Percentiles rank a stretch among this genome's conserved stretches.
Conservation (phyloP, 257 asterid genomes). For the Verbena officinalis region DNA sequence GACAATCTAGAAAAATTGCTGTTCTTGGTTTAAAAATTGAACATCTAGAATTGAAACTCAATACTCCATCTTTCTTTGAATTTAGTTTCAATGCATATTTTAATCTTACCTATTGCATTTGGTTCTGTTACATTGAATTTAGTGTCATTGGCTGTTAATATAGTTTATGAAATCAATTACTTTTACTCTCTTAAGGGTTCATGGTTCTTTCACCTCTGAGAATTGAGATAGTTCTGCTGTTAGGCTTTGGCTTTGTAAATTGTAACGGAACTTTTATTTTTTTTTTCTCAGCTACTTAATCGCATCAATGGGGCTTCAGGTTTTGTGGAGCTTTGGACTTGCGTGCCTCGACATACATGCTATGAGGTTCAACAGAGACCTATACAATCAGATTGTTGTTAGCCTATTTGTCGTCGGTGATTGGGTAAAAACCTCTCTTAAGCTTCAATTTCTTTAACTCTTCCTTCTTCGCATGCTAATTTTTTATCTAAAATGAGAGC, state of each 20-base stretch:
- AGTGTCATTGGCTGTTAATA: not conserved
- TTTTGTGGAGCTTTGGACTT: slow-evolving; percentile 90
- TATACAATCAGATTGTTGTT: slow-evolving; percentile 58
- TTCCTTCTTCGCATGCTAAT: too few relatives aligned
- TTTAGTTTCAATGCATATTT: too few relatives aligned
- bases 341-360: slow-evolving; percentile 85
- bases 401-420: slow-evolving; percentile 88
- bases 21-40: slow-evolving; percentile 22
- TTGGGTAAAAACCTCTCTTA: slow-evolving; percentile 63
- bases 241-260: slow-evolving; percentile 3
- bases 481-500: too few relatives aligned
- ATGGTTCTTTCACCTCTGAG: too few relatives aligned
- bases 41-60: too few relatives aligned
- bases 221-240: slow-evolving; percentile 3
- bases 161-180: too few relatives aligned
- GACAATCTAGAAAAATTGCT: slow-evolving; percentile 18
- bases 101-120: not conserved
- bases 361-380: slow-evolving; percentile 74
- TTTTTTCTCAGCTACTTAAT: slow-evolving; percentile 70
- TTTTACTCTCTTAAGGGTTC: not conserved
- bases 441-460: not conserved
- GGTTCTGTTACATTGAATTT: not conserved
- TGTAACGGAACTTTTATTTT: not conserved
- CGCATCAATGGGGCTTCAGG: slow-evolving; percentile 96
- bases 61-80: too few relatives aligned